Percentiles rank a stretch among this genome's conserved stretches.
Evolutionary conservation across 129 eudicot species (phyloP).

Genomic region (Lactuca saligna): DNA sequence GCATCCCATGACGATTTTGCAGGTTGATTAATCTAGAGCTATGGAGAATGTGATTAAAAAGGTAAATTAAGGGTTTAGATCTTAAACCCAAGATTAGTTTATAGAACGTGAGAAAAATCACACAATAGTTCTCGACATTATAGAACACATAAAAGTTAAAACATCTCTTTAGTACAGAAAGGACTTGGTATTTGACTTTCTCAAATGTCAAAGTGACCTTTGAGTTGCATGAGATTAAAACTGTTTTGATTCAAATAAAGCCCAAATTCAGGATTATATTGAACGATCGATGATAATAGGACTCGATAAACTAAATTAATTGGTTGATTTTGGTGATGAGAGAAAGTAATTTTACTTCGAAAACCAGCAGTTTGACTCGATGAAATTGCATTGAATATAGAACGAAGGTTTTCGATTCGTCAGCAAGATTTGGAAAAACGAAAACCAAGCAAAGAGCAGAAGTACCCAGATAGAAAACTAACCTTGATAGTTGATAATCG

Average conservation of each 20-base stretch:
- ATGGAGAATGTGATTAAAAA: not conserved
- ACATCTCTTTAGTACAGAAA: not conserved
- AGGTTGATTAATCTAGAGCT: not conserved
- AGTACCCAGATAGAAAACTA: not conserved
- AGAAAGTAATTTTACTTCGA: not conserved
- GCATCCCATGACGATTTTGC: constrained; percentile 20
- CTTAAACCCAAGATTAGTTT: not conserved
- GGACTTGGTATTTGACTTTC: not conserved
- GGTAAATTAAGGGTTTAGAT: not conserved
- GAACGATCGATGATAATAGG: not conserved
- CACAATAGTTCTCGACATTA: not conserved
- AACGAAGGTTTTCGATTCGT: not conserved
- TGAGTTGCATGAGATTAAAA: not conserved
- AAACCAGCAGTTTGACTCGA: not conserved
- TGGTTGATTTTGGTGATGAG: not conserved
- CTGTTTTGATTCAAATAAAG: not conserved
- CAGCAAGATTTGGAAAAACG: not conserved
- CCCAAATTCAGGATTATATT: too few relatives aligned
- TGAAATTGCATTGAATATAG: not conserved
- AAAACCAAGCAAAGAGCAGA: not conserved
- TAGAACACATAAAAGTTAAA: not conserved
- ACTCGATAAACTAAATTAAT: not conserved
- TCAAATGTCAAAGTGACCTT: not conserved
- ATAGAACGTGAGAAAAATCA: not conserved
- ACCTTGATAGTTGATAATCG: not conserved